Evolutionary conservation across 2,329 filamentous ascomycete genomes (phyloP).

Genomic region (Stagonosporopsis vannaccii): DNA sequence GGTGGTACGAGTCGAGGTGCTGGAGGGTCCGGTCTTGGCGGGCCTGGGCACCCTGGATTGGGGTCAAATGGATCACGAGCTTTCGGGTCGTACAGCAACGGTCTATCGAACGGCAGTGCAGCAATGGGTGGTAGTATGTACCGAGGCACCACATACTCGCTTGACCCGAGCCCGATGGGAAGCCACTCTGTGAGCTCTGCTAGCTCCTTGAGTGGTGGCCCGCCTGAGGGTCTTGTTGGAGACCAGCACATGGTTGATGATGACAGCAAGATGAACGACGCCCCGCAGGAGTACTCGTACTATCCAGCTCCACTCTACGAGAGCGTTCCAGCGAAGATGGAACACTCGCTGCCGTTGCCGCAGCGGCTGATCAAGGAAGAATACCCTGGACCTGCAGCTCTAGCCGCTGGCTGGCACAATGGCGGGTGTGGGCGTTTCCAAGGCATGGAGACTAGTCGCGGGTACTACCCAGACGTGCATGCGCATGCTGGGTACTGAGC

Average conservation of each 20-base stretch:
- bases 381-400: constrained; percentile 43
- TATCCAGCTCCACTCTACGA: constrained; percentile 56
- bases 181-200: constrained; percentile 56
- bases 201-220: constrained; percentile 50
- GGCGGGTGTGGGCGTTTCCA: constrained; percentile 55
- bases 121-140: constrained; percentile 45
- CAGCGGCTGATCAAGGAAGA: constrained; percentile 54
- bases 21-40: constrained; percentile 41
- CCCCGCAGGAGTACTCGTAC: constrained; percentile 56
- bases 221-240: constrained; percentile 51
- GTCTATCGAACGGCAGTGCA: constrained; percentile 41
- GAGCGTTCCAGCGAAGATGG: constrained; percentile 43
- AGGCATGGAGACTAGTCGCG: constrained; percentile 56
- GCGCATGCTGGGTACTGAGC: constrained; percentile 50
- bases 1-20: constrained; percentile 42
- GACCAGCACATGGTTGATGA: constrained; percentile 52
- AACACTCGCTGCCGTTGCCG: constrained; percentile 43
- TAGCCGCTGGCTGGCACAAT: constrained; percentile 46
- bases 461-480: constrained; percentile 56
- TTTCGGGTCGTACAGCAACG: constrained; percentile 44
- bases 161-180: constrained; percentile 49
- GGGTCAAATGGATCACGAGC: constrained; percentile 68
- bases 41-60: constrained; percentile 62
- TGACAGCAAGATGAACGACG: constrained; percentile 51
- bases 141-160: constrained; percentile 46